Evolutionary conservation across 2,329 filamentous ascomycete species (phyloP), one percentile per base, ranked within the genome.

Genomic region (Paracoccidioides brasiliensis): DNA sequence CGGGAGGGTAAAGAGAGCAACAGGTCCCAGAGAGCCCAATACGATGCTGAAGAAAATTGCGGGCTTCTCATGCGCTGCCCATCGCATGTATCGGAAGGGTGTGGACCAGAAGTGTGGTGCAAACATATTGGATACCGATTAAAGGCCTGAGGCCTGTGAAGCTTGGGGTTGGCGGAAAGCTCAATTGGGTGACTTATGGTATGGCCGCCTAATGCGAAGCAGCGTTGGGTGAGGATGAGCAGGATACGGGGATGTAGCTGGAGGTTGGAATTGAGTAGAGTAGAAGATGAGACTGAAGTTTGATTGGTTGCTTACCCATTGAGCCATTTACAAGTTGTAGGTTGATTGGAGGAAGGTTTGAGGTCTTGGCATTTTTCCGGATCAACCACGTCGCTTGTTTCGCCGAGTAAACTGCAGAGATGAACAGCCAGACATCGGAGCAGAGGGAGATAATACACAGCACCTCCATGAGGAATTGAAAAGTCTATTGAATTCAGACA

Each of bases 21-120:
- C 71, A 40, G 91, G 93, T 9, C 90, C 90, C 55, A 82, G 66
- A 61, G 73, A 76, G 63, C 88, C 91, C 62, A 97, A 75, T 57
- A 88, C 68, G 66, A 88, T 76, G 64, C 88, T 89, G 80, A 83
- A 97, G 79, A 96, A 95, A 76, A 90, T 86, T 57, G 90, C 90
- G 53, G 93, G 93, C 71, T 86, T 87, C 73, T 93, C 85, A 74
- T 89, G 85, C 52, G 87, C 80, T 54, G 90, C 84, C 89, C 90
- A 97, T 73, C 85, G 85, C 66, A 87, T 74, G 82, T 95, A 97
- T 65, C 83, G 83, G 70, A 94, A 67, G 61, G 93, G 93, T 57
- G 81, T 79, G 62, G 82, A 80, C 83, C 86, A 96, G 85, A 98
- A 96, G 66, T 79, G 78, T 64, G 89, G 85, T 55, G 80, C 78